Percentiles rank a stretch among this genome's conserved stretches.
phyloP scores from a whole-genome alignment of 1,139 yeast genomes.

The Debaryomyces coudertii region DNA sequence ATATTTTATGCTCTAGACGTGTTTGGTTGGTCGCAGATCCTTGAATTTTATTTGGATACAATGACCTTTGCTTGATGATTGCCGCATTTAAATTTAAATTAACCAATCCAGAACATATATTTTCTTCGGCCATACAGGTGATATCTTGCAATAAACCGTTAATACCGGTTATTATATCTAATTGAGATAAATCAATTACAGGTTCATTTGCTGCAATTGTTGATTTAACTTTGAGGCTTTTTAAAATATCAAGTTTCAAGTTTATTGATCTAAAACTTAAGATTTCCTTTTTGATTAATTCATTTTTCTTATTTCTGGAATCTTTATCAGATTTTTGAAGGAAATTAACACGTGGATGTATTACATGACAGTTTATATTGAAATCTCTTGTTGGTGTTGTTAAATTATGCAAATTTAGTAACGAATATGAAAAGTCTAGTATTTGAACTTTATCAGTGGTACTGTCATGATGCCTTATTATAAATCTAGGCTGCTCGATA shows the following conservation, averaged over 20 bases:
- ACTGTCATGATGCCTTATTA: constrained; percentile 34
- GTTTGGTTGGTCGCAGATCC: not conserved
- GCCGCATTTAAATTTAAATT: constrained; percentile 33
- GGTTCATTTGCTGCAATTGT: constrained; percentile 26
- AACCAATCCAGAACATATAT: constrained; percentile 33
- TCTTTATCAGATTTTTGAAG: constrained; percentile 26
- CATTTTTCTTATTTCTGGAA: constrained; percentile 6
- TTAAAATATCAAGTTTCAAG: constrained; percentile 30
- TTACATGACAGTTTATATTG: constrained; percentile 37
- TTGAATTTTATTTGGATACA: not conserved
- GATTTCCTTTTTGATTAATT: constrained; percentile 22
- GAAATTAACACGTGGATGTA: constrained; percentile 38
- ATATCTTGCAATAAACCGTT: constrained; percentile 32
- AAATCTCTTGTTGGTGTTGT: constrained; percentile 42
- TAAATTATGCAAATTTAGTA: constrained; percentile 38
- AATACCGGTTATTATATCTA: constrained; percentile 38
- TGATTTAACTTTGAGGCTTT: constrained; percentile 33
- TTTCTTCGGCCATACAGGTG: constrained; percentile 29
- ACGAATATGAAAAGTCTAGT: constrained; percentile 41
- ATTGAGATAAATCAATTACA: constrained; percentile 31
- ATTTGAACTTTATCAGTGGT: constrained; percentile 28
- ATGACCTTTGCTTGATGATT: constrained; percentile 20
- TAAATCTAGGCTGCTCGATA: constrained; percentile 47
- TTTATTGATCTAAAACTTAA: constrained; percentile 26
- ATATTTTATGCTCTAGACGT: constrained; percentile 27